Conservation (phyloP, 257 asterid genomes). For the Nemophila menziesii region DNA sequence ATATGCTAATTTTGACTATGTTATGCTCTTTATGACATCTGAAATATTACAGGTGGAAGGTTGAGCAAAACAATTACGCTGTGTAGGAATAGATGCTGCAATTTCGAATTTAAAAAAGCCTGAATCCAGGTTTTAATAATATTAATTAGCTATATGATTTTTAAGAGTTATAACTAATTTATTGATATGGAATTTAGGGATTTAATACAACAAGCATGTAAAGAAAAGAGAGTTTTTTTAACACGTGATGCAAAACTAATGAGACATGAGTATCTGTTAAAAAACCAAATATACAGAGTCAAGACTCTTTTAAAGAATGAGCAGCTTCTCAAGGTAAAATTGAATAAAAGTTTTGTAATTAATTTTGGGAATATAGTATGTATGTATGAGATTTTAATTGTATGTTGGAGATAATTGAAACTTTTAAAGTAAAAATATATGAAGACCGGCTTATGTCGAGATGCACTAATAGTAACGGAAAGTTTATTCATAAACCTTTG, state of each 20-base stretch:
- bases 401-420: too few relatives aligned
- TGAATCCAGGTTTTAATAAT: conserved; percentile 48
- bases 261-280: conserved; percentile 65
- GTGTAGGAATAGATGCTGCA: conserved; percentile 96
- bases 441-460: too few relatives aligned
- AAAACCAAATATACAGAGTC: conserved; percentile 69
- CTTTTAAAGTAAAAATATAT: too few relatives aligned
- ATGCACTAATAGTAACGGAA: too few relatives aligned
- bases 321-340: too few relatives aligned
- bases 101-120: conserved; percentile 70
- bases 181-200: conserved; percentile 35
- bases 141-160: conserved; percentile 6
- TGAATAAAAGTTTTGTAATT: too few relatives aligned
- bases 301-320: conserved; percentile 68
- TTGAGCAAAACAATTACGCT: conserved; percentile 83
- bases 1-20: background rate
- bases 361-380: too few relatives aligned
- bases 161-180: background rate
- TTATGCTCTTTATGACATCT: background rate
- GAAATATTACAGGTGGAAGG: conserved; percentile 62
- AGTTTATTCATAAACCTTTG: too few relatives aligned
- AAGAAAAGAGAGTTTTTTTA: conserved; percentile 74
- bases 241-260: conserved; percentile 83
- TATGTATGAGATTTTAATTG: too few relatives aligned
- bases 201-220: conserved; percentile 63